Percentiles rank a stretch among this genome's conserved stretches.
Evolutionary conservation across 371 early-diverging fungal species (phyloP).

Genomic region (Mortierella sp.): DNA sequence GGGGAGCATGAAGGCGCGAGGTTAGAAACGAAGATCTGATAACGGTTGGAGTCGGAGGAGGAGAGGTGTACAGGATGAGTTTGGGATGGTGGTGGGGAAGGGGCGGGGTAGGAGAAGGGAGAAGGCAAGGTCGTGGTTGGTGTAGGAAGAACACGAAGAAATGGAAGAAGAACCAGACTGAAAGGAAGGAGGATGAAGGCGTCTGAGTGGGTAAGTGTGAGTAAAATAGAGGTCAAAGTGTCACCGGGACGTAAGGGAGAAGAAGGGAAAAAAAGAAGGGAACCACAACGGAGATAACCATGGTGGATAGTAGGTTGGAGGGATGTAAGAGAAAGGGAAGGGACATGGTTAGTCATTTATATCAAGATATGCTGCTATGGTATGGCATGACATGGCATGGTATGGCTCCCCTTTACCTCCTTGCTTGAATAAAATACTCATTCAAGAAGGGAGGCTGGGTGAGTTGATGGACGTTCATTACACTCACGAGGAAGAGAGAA

Average conservation of each 20-base stretch:
- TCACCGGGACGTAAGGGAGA: not conserved
- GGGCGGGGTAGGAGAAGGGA: not conserved
- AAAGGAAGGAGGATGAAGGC: not conserved
- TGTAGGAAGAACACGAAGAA: constrained; percentile 1
- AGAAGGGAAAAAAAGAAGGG: not conserved
- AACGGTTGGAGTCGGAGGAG: constrained; percentile 7
- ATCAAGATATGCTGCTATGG: not conserved
- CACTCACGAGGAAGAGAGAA: not conserved
- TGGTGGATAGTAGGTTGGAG: not conserved
- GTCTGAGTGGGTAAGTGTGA: constrained; percentile 13
- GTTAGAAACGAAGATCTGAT: not conserved
- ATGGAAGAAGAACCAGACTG: not conserved
- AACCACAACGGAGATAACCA: not conserved
- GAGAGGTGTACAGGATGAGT: not conserved
- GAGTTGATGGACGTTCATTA: not conserved
- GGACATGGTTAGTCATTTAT: not conserved
- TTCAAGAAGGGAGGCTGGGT: not conserved
- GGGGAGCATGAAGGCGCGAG: constrained; percentile 9
- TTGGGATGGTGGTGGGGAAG: not conserved
- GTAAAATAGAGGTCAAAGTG: not conserved
- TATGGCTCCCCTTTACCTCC: not conserved
- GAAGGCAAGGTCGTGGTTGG: not conserved
- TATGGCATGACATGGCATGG: not conserved
- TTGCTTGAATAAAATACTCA: not conserved
- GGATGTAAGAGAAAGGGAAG: not conserved